Conservation (phyloP, 257 asterid species). For the Linaria vulgaris region DNA sequence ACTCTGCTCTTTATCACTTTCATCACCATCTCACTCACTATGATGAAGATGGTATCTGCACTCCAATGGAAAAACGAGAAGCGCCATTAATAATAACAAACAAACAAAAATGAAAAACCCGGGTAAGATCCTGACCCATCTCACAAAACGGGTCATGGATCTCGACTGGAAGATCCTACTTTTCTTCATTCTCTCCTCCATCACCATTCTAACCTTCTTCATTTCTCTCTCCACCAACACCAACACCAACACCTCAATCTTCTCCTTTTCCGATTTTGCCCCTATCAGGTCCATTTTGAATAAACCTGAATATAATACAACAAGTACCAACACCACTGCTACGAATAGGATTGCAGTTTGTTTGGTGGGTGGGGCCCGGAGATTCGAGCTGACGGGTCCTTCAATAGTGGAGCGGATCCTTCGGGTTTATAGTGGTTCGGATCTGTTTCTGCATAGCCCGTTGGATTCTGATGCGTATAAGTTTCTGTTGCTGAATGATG, state of each 20-base stretch:
- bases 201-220: slow-evolving; percentile 49
- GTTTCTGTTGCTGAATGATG: slow-evolving; percentile 55
- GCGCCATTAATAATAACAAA: background rate
- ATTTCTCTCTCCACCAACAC: slow-evolving; percentile 40
- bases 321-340: too few species aligned
- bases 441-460: slow-evolving; percentile 78
- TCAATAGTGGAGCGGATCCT: slow-evolving; percentile 72
- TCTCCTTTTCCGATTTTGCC: slow-evolving; percentile 34
- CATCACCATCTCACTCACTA: background rate
- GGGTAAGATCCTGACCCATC: slow-evolving; percentile 39
- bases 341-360: slow-evolving; percentile 94
- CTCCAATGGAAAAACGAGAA: background rate
- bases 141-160: slow-evolving; percentile 39
- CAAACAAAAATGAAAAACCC: slow-evolving; percentile 40
- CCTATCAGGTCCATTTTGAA: slow-evolving; percentile 59
- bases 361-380: slow-evolving; percentile 95
- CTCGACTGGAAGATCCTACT: slow-evolving; percentile 57
- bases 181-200: slow-evolving; percentile 53
- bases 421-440: slow-evolving; percentile 54
- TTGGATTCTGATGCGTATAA: slow-evolving; percentile 71
- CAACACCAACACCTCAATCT: slow-evolving; percentile 28
- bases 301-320: too few species aligned
- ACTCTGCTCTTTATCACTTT: background rate
- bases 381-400: slow-evolving; percentile 95
- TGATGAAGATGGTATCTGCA: slow-evolving; percentile 1